Base-by-base conservation (phyloP, 192 early-diverging fungal genomes). In the Linnemannia zychae region DNA sequence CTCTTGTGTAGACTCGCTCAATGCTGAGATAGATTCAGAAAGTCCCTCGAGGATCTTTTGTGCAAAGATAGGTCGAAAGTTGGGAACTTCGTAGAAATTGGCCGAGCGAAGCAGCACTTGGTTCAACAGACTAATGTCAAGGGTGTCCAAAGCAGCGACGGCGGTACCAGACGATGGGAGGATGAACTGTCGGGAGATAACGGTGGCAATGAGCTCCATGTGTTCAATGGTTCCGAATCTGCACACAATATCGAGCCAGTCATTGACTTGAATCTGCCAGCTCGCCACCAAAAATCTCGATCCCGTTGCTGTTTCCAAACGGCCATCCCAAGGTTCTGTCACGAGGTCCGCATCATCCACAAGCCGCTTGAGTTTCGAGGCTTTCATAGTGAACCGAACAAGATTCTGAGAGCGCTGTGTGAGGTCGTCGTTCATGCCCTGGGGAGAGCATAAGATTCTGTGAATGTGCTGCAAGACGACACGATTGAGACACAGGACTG, bases 261-360 rank as follows among this genome's bases (percentile, higher is more conserved):
- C 89, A 73, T 89, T 88, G 0, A 84, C 73, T 16, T 90, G 77
- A n/a, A 91, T 71, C 72, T 91, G 88, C 89, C 89, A 91, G 57
- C 84, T 87, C 4, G 87, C 90, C 17, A 89, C 76, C 46, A 85
- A 68, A 44, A 85, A 85, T 15, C 53, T 46, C 33, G 44, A 47
- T 7, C 78, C 78, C 4, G 73, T 63, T 5, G 78, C 78, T 1
- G 40, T 38, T 38, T 79, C 78, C 60, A 85, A 34, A 11, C 53
- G 74, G 2, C 83, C 83, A 37, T 76, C 72, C 83, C 83, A 85
- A 6, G 69, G 22, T 24, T 68, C 77, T 22, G 57, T 28, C 1
- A 67, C 24, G 9, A 71, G 40, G 7, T 57, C 36, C 18, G 18
- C 18, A 9, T 79, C 74, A 17, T 76, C 70, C 40, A 72, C 24